A percentile compares a stretch with the other conserved stretches of the same genome.
Evolutionary conservation across 768 basidiomycete species (phyloP).

Genomic region (Suillus variegatus): DNA sequence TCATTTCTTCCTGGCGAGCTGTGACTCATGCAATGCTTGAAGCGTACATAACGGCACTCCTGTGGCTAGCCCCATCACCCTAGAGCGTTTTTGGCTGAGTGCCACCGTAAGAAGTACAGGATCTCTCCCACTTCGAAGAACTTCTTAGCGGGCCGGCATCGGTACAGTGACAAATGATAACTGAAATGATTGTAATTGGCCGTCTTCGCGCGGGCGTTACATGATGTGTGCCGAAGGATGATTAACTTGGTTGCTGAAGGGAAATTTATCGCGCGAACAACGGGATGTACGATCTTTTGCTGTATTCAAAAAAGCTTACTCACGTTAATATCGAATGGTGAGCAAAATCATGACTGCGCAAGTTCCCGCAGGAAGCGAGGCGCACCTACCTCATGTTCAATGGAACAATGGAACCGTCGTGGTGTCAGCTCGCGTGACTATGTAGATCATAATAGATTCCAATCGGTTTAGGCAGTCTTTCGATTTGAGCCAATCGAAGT

Average conservation of each 20-base stretch:
- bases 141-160: not conserved
- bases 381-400: not conserved
- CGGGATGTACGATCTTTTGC: not conserved
- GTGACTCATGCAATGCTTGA: not conserved
- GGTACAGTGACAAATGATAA: not conserved
- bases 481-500: not conserved
- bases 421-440: not conserved
- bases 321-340: not conserved
- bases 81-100: not conserved
- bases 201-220: not conserved
- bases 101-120: not conserved
- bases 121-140: not conserved
- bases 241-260: not conserved
- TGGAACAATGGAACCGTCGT: not conserved
- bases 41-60: not conserved
- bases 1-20: not conserved
- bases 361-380: not conserved
- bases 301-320: not conserved
- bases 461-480: not conserved
- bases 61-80: not conserved
- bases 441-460: not conserved
- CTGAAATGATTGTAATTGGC: not conserved
- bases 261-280: not conserved
- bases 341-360: not conserved
- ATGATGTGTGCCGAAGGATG: not conserved